Evolutionary conservation across 1,284 basidiomycete species (phyloP), one percentile per base, ranked within the genome.

Genomic region (Mrakiaceae sp.): DNA sequence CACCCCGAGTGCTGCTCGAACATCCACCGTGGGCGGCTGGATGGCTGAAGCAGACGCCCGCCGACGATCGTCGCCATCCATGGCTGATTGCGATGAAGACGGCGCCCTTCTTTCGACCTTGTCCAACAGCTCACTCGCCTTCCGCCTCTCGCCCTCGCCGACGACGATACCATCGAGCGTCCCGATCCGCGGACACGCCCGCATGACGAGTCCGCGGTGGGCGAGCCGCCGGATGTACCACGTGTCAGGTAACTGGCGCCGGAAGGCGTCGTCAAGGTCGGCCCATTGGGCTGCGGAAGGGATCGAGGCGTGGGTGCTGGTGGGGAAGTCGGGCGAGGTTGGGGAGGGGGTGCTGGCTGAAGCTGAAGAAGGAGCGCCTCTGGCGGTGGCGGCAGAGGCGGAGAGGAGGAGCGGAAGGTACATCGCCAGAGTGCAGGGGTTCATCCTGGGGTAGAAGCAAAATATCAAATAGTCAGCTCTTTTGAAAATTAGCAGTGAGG

Each of bases 351-450:
- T 56, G 56, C 58, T 40, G 63, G 68, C 52, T 42, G 62, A 54
- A 55, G 68, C 53, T 46, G 60, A 48, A 12, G 60, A 49, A 11
- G 62, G 48, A 5, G 66, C 46, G 2, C 56, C 64, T 8, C 65
- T 68, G 61, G 92, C 79, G 27, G 27, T 27, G 27, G 27, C 27
- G 27, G 27, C 27, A 27, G 27, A 27, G 27, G 27, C 27, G 27
- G 27, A 27, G 69, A 95, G 78, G 61, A 93, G 79, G 69, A 95
- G 78, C 27, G 93, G 91, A 40, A 95, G 81, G 76, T 96, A 96
- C 85, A 90, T 94, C 5, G 88, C 87, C n/a, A 94, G 82, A 42
- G 91, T 95, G 68, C 87, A 88, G 60, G 93, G 92, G 74, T 97
- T 96, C 90, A 94, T 94, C 79, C 87, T 87, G 74, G 16, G 54